Percentiles rank a stretch among this genome's conserved stretches.
Evolutionary conservation across 306 rosid species (phyloP).

Genomic region (Phaseolus lunatus): DNA sequence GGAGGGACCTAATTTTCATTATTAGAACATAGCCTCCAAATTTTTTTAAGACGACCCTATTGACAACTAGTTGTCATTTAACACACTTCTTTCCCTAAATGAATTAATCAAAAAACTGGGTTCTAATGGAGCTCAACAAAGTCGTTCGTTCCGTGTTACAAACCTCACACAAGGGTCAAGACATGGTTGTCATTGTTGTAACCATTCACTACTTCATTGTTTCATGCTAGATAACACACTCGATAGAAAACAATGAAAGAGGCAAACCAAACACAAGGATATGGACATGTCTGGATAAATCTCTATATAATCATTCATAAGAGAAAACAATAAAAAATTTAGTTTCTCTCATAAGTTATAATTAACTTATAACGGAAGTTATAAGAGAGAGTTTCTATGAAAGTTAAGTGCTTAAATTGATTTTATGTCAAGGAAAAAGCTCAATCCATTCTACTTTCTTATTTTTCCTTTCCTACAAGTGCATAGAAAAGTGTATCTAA

Average conservation of each 20-base stretch:
- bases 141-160: not conserved
- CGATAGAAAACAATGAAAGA: not conserved
- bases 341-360: not conserved
- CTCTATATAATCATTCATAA: not conserved
- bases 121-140: slow-evolving; percentile 18
- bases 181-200: not conserved
- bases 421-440: not conserved
- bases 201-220: slow-evolving; percentile 2
- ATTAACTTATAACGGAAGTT: not conserved
- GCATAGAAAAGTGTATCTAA: not conserved
- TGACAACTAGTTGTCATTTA: not conserved
- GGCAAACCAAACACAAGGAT: not conserved
- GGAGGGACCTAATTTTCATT: too few relatives aligned
- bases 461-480: not conserved
- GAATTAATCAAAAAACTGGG: not conserved
- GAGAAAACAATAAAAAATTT: not conserved
- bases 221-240: slow-evolving; percentile 28
- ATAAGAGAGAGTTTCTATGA: not conserved
- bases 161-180: not conserved
- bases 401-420: not conserved
- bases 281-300: not conserved
- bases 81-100: not conserved
- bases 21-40: too few relatives aligned
- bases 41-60: not conserved
- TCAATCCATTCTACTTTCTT: not conserved